phyloP scores from a whole-genome alignment of 2,329 filamentous ascomycete genomes.

The Trichoderma gracile region DNA sequence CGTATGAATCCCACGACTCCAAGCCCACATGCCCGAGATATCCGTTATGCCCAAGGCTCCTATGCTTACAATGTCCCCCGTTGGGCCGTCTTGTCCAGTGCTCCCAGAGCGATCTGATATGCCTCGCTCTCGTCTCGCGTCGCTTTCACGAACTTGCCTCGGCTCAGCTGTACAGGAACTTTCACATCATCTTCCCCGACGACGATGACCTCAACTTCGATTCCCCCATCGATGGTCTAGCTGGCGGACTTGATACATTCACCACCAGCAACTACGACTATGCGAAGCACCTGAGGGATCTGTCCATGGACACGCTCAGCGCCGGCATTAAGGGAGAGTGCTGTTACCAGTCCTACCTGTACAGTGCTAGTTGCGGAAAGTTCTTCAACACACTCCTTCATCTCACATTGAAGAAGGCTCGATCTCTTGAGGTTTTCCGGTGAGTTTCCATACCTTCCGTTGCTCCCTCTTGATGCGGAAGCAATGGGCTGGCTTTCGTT shows the following conservation, averaged over 20 bases:
- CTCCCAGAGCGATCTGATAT: constrained; percentile 54
- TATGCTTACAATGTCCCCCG: not conserved
- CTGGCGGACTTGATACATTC: constrained; percentile 61
- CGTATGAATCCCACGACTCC: constrained; percentile 38
- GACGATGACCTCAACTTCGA: constrained; percentile 56
- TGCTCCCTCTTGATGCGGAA: not conserved
- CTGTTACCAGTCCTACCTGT: constrained; percentile 56
- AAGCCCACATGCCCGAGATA: not conserved
- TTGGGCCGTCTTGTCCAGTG: constrained; percentile 44
- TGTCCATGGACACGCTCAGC: constrained; percentile 58
- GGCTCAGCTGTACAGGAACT: constrained; percentile 59
- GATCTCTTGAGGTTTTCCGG: constrained; percentile 57
- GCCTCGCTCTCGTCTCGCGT: constrained; percentile 58
- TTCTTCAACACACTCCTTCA: constrained; percentile 63
- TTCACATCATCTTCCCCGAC: constrained; percentile 63
- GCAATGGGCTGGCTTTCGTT: not conserved
- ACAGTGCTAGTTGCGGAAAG: constrained; percentile 59
- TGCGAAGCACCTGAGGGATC: constrained; percentile 56
- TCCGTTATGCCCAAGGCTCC: not conserved
- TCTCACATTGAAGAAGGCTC: constrained; percentile 57
- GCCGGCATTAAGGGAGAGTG: constrained; percentile 54
- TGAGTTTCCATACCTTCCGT: constrained; percentile 37
- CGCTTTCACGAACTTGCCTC: constrained; percentile 60
- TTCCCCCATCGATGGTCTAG: constrained; percentile 57
- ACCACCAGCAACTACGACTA: constrained; percentile 65